These are phyloP conservation scores for Porcisia hertigi DNA, from an alignment of 208 protist species.

Conservation along the genomic window DNA sequence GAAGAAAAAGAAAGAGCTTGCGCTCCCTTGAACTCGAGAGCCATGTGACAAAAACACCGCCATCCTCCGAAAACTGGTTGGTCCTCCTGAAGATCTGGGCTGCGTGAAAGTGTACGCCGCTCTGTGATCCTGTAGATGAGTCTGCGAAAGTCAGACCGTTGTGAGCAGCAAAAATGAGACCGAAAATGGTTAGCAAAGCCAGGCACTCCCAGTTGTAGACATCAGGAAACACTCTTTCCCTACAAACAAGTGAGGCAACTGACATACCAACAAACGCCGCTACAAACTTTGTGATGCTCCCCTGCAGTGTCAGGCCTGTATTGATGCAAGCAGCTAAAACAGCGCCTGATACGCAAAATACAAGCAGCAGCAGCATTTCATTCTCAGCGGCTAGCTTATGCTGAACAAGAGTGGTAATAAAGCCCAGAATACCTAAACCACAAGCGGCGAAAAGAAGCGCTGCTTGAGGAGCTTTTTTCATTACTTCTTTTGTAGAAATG, in stretches of 20 bases:
- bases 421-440: conserved; percentile 12
- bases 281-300: not conserved
- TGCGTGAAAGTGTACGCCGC: not conserved
- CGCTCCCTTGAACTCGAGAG: conserved; percentile 40
- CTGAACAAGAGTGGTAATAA: conserved; percentile 15
- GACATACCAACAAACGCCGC: not conserved
- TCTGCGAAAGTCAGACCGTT: conserved; percentile 16
- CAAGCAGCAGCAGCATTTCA: conserved; percentile 16
- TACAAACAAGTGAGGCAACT: conserved; percentile 4
- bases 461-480: conserved; percentile 13
- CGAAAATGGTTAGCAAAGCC: not conserved
- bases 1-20: conserved; percentile 70
- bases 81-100: conserved; percentile 23
- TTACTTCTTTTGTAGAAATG: conserved; percentile 6
- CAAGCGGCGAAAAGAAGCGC: conserved; percentile 12
- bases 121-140: not conserved
- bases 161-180: conserved; percentile 9
- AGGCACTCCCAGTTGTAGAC: conserved; percentile 7
- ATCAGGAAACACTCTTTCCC: conserved; percentile 3
- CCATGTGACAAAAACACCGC: conserved; percentile 8
- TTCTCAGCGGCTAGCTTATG: not conserved
- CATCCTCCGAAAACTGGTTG: conserved; percentile 3
- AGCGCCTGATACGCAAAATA: conserved; percentile 4
- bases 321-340: not conserved
- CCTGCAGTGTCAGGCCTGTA: conserved; percentile 4